Percentiles rank a stretch among this genome's conserved stretches.
These are phyloP conservation scores for Coniochaeta sp. DNA, from an alignment of 2,329 filamentous ascomycete genomes.

Conservation along the genomic window DNA sequence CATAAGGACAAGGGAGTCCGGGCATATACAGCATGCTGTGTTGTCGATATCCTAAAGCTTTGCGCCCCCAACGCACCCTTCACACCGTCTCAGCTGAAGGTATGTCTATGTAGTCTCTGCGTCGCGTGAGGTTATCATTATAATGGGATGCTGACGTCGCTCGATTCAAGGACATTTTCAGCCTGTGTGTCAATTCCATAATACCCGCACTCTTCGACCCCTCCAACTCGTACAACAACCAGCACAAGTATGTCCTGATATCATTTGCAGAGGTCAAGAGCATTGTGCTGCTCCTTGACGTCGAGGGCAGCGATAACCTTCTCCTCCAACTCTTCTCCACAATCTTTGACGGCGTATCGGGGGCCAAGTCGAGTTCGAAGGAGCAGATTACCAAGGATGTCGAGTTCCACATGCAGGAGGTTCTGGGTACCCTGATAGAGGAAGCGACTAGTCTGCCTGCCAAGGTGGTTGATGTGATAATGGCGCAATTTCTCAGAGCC, in stretches of 20 bases:
- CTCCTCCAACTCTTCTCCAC: slow-evolving; percentile 76
- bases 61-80: slow-evolving; percentile 95
- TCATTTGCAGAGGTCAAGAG: slow-evolving; percentile 92
- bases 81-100: slow-evolving; percentile 83
- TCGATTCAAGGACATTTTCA: slow-evolving; percentile 75
- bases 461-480: slow-evolving; percentile 83
- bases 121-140: slow-evolving; percentile 11
- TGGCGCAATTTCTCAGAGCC: slow-evolving; percentile 90
- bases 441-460: slow-evolving; percentile 72
- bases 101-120: slow-evolving; percentile 24
- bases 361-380: slow-evolving; percentile 53
- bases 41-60: slow-evolving; percentile 87
- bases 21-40: slow-evolving; percentile 79
- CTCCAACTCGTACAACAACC: slow-evolving; percentile 81
- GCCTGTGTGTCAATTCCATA: slow-evolving; percentile 74
- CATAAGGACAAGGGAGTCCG: slow-evolving; percentile 94
- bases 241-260: slow-evolving; percentile 85
- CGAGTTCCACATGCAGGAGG: slow-evolving; percentile 82
- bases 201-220: slow-evolving; percentile 81
- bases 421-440: slow-evolving; percentile 80
- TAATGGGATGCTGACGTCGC: not conserved
- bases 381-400: slow-evolving; percentile 89
- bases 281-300: slow-evolving; percentile 82
- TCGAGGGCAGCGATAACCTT: slow-evolving; percentile 73
- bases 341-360: slow-evolving; percentile 88